A percentile compares a stretch with the other conserved stretches of the same genome.
These are phyloP conservation scores for Colletotrichum coccodes DNA, from an alignment of 2,329 filamentous ascomycete species.

Conservation along the genomic window DNA sequence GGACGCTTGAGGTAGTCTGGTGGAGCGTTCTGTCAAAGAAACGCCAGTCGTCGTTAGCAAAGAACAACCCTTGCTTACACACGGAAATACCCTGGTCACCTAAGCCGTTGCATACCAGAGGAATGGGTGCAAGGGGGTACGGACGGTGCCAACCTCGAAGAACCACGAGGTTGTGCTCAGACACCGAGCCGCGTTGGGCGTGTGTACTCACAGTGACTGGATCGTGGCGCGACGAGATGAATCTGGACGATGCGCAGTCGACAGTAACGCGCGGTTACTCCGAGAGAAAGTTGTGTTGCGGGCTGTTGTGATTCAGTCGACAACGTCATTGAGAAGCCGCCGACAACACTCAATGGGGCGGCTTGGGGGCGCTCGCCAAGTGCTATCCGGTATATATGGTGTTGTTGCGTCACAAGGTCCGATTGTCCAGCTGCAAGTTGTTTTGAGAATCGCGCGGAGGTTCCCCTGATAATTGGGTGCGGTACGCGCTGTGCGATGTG, in stretches of 20 bases:
- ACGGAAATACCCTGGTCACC: constrained; percentile 6
- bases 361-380: background rate
- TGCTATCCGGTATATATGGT: background rate
- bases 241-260: background rate
- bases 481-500: constrained; percentile 29
- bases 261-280: background rate
- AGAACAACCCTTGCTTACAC: constrained; percentile 3
- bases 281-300: background rate
- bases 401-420: background rate
- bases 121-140: constrained; percentile 3
- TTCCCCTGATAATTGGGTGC: constrained; percentile 23
- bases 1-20: constrained; percentile 13
- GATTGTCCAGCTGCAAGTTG: background rate
- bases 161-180: constrained; percentile 22
- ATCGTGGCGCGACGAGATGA: background rate
- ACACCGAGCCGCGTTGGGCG: background rate
- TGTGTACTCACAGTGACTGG: background rate
- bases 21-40: constrained; percentile 34
- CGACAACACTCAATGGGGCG: background rate
- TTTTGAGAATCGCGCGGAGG: background rate
- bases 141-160: constrained; percentile 11
- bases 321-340: background rate
- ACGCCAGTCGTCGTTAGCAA: constrained; percentile 26
- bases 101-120: background rate
- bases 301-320: background rate